Evolutionary conservation across 2,329 filamentous ascomycete genomes (phyloP), one percentile per base, ranked within the genome.

Genomic region (Clonostachys byssicola): DNA sequence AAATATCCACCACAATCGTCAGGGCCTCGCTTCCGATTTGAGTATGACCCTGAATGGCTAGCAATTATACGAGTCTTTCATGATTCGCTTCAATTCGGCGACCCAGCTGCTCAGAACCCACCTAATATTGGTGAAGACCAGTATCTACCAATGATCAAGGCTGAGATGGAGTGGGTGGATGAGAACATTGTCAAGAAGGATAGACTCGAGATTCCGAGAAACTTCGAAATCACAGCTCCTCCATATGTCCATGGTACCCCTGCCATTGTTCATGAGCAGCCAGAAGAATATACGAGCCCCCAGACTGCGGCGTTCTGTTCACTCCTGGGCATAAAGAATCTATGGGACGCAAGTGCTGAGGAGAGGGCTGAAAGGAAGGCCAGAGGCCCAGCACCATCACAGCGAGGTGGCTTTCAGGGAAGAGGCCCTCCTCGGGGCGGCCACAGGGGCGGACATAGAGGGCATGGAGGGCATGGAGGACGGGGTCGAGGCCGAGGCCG

Each of bases 21-120:
- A 5, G 47, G 46, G 2, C 56, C 59, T 17, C 82, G 83, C 1
- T 78, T 82, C 54, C 73, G 70, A 12, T 74, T 96, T 1, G 72
- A 83, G 43, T 97, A 99, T 62, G 94, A 99, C 64, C 82, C 85
- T 12, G 94, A 99, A 69, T 99, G 92, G 92, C 83, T 99, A 8
- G 88, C 94, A 40, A 96, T 99, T 53, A 92, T 86, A 12, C 87
- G 92, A 40, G 86, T 84, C 8, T 95, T 97, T 60, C 81, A 88
- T 39, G 57, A 73, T 4, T 75, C 81, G 39, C 73, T 94, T 3
- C 66, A 71, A 2, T 70, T 92, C 36, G 88, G 89, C 49, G 74
- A 86, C 52, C 73, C 73, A 6, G 61, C 68, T 8, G 75, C 78
- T 2, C 64, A 67, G 38, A 66, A 78, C 0, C 75, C 86, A 0